Base-by-base conservation (phyloP, 2,329 filamentous ascomycete genomes). In the Gaeumannomyces sp. region DNA sequence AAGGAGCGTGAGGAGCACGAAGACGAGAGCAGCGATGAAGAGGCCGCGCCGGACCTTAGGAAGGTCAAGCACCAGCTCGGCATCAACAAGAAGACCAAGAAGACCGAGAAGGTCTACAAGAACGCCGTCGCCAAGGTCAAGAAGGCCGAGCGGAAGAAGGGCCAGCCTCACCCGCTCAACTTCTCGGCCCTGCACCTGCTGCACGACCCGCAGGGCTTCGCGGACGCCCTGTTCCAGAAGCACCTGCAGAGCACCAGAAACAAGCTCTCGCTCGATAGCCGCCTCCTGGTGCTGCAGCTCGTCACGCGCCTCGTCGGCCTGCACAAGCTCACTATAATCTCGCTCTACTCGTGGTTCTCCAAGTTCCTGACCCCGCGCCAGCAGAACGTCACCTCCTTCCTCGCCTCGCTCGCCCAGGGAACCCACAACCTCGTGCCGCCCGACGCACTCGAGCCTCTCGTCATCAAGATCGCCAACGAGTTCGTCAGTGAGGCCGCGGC, bases 11-110 rank as follows among this genome's bases (percentile, higher is more conserved):
- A 99, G 75, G 94, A 97, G 71, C 82, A 92, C 62, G 92, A 96
- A 65, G 94, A 98, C 67, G 92, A 96, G 68, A 92, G 88, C 76
- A 93, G 90, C 72, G 91, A 92, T 69, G 92, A 96, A 58, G 90
- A 92, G 58, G 64, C 29, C 1, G 57, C 62, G 1, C 79, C 86
- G 22, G 93, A 98, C 74, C 84, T 99, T 70, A 86, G 84, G 66
- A 91, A 91, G 75, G 78, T 98, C 65, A 89, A 89, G 74, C 93
- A 97, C 76, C 90, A 95, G 76, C 84, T 88, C 33, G 90, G 88
- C 59, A 96, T 98, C 79, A 98, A 97, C 82, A 99, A 98, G 79
- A 99, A 98, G 82, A 90, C 88, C 22, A 94, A 90, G 75, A 98
- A 98, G 82, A 89, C 91, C 70, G 85, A 89, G 63, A 90, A 89